Base-by-base conservation (phyloP, 257 asterid genomes). In the Scutellaria baicalensis region DNA sequence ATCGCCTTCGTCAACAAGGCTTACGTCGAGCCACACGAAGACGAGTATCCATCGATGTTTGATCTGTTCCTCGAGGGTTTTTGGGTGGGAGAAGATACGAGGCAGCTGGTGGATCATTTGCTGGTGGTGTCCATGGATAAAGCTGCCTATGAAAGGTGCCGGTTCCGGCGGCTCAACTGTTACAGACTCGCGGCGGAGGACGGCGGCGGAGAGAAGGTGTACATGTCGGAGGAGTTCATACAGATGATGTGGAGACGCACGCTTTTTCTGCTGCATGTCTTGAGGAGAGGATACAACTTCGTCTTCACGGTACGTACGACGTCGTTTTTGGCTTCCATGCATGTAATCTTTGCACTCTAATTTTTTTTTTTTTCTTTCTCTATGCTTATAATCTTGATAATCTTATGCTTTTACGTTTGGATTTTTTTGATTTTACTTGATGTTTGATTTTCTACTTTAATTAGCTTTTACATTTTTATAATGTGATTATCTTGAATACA, bases 221-320 rank as follows among this genome's bases (percentile, higher is more conserved):
- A 76, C 73, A 86, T 89, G 96, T 77, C 92, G 6, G 59, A 54
- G 0, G 92, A 74, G 67, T 92, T 89, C 55, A 84, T 89, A 56
- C 81, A 83, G 70, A 90, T 92, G 98, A 92, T 90, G 98, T 92
- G 98, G 98, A 51, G 83, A 31, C 70, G 97, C 79, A 89, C 96
- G 7, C 20, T 1, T 6, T 86, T 90, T 44, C 82, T 92, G 0
- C 44, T 87, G 1, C 74, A 77, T 5, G 91, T 92, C 11, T 89
- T 92, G 11, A 79, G 78, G 49, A 82, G 78, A 16, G 97, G 95
- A 1, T 85, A 85, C 70, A 83, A 66, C 70, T 88, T 90, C 84
- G 78, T 92, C 9, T 89, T 90, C 84, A 84, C 98, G 72, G 97
- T 89, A 76, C 1, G 97, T 89, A 76, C 1, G 47, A 55, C 3